A percentile compares a stretch with the other conserved stretches of the same genome.
phyloP scores from a whole-genome alignment of 1,284 basidiomycete genomes.

The Puccinia triticina region DNA sequence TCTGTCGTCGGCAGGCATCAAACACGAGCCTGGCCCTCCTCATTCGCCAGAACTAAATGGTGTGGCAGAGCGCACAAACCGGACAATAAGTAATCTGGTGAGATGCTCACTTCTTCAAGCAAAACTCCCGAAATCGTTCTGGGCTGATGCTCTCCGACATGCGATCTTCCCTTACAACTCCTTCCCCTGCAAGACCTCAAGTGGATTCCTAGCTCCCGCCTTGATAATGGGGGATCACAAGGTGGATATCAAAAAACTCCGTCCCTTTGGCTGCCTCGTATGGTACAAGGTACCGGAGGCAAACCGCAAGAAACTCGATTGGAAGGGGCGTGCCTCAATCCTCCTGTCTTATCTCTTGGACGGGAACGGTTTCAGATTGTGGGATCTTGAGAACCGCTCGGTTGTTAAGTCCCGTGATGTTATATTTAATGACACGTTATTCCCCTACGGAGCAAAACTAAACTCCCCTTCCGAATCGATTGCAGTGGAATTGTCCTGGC shows the following conservation, averaged over 20 bases:
- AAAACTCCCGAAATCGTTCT: neutral
- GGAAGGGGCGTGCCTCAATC: neutral
- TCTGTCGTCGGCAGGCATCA: conserved; percentile 58
- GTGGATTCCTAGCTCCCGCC: neutral
- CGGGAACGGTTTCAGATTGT: neutral
- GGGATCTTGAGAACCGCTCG: neutral
- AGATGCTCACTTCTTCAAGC: neutral
- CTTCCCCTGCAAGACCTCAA: neutral
- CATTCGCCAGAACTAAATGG: conserved; percentile 61
- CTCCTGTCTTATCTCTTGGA: neutral
- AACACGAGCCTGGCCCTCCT: conserved; percentile 59
- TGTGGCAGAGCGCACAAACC: conserved; percentile 54
- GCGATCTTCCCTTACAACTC: neutral
- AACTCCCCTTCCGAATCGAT: too few relatives aligned
- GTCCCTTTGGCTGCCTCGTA: conserved; percentile 13
- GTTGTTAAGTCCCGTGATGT: neutral
- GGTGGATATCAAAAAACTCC: neutral
- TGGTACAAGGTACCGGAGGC: conserved; percentile 21
- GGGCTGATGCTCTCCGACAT: neutral
- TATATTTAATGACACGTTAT: neutral
- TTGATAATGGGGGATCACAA: too few relatives aligned
- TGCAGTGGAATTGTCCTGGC: too few relatives aligned
- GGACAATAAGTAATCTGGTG: neutral
- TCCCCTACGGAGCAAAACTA: neutral
- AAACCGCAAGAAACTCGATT: neutral